Evolutionary conservation across 768 basidiomycete genomes (phyloP), one percentile per base, ranked within the genome.

Genomic region (Sarcomyxa edulis): DNA sequence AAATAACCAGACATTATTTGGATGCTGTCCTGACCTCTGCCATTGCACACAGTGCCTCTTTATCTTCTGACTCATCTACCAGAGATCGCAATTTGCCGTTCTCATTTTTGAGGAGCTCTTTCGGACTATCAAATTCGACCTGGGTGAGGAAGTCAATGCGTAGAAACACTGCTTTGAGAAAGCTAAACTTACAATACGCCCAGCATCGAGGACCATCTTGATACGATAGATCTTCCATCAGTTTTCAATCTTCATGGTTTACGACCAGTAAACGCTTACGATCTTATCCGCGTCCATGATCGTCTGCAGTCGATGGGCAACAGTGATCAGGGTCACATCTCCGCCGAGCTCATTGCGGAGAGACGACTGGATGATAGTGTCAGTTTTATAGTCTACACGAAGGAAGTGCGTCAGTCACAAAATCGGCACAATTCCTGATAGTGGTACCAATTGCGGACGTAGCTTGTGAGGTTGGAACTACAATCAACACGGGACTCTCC

Each of bases 51-150:
- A 81, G 47, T 22, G 49, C 49, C 32, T 72, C 66, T 45, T 58
- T 74, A 46, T 81, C 78, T 10, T 67, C 72, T 25, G 74, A 78
- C 46, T 78, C 72, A 30, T 81, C 72, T 1, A 83, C 77, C n/a
- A 82, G 59, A 1, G 72, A 62, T 32, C 69, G 66, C 16, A 81
- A 55, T 52, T 61, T 64, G 6, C 79, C 74, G n/a, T 63, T 55
- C 35, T 73, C 56, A 20, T 76, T 73, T 39, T 60, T 58, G 12
- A 84, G 66, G 27, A 87, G 60, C 23, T 62, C 53, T 23, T 47
- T 47, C 0, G 79, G 80, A 16, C 64, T 63, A 48, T 76, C 78
- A 45, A 69, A 79, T 47, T 81, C 78, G 30, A 77, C 57, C 63
- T 65, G 24, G 27, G 21, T 29, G 20, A 9, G n/a, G 29, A 25